Conservation (phyloP, 1,284 basidiomycete genomes). For the Apiotrichum gracile region DNA sequence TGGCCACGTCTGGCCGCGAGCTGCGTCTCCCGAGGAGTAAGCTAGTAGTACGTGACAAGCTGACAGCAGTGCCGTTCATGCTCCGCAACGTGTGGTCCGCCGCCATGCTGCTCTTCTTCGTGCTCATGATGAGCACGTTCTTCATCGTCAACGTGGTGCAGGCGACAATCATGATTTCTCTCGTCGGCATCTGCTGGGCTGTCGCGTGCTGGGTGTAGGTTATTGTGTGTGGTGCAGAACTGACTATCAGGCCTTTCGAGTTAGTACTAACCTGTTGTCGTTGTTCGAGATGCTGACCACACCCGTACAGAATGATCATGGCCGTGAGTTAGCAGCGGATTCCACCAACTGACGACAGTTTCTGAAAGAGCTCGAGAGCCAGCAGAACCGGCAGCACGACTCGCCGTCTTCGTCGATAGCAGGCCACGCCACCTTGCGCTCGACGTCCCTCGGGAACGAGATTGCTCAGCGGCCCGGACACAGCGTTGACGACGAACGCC, state of each 20-base stretch:
- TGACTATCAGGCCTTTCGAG: slow-evolving; percentile 34
- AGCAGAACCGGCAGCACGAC: slow-evolving; percentile 10
- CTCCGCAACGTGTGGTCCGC: slow-evolving; percentile 86
- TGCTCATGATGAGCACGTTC: slow-evolving; percentile 74
- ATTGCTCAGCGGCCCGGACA: background rate
- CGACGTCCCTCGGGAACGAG: background rate
- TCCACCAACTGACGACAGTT: slow-evolving; percentile 48
- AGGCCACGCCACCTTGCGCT: background rate
- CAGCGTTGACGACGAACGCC: background rate
- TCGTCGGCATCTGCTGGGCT: slow-evolving; percentile 89
- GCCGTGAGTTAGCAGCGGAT: slow-evolving; percentile 44
- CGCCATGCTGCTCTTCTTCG: slow-evolving; percentile 68
- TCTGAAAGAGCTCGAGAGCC: slow-evolving; percentile 65
- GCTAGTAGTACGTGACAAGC: slow-evolving; percentile 1
- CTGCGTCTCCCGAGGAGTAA: slow-evolving; percentile 64
- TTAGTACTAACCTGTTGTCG: slow-evolving; percentile 12
- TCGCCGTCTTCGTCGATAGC: background rate
- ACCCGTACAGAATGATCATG: slow-evolving; percentile 76
- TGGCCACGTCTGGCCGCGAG: slow-evolving; percentile 62
- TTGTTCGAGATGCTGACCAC: background rate
- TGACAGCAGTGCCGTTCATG: slow-evolving; percentile 63
- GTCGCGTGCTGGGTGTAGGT: slow-evolving; percentile 79
- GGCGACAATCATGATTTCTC: slow-evolving; percentile 71
- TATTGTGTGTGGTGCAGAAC: background rate
- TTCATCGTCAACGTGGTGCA: slow-evolving; percentile 70